phyloP scores from a whole-genome alignment of 331 rosid species.

The Pyrus hybrid region DNA sequence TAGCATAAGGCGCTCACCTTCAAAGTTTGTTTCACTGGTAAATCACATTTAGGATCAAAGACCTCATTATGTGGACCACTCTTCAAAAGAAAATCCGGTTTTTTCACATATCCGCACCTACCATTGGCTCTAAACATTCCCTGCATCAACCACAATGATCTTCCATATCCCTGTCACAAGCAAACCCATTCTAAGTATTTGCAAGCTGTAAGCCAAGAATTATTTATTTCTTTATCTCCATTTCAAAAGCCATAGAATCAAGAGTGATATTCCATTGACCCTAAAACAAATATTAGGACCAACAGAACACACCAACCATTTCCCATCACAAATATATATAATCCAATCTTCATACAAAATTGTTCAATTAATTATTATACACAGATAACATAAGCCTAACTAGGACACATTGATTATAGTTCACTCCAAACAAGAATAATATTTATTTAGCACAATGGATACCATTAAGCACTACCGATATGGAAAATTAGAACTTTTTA shows the following conservation, averaged over 20 bases:
- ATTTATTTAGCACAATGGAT: not conserved
- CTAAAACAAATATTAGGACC: not conserved
- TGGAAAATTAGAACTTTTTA: not conserved
- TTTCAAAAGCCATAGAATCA: not conserved
- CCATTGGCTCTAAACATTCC: constrained; percentile 98
- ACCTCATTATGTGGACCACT: constrained; percentile 44
- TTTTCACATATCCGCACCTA: constrained; percentile 82
- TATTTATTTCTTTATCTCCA: not conserved
- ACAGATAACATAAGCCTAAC: not conserved
- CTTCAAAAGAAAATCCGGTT: constrained; percentile 72
- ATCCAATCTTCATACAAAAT: not conserved
- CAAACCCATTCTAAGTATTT: constrained; percentile 4
- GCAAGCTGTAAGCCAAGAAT: not conserved
- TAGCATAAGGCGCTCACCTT: constrained; percentile 43
- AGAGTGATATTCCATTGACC: not conserved
- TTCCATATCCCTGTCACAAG: constrained; percentile 71
- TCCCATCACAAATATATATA: not conserved
- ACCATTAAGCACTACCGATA: not conserved
- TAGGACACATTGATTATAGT: not conserved
- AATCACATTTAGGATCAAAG: constrained; percentile 59
- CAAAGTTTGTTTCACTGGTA: constrained; percentile 54
- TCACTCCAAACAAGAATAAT: not conserved
- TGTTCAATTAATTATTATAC: not conserved
- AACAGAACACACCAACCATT: not conserved
- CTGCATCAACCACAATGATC: constrained; percentile 97